Percentiles rank a stretch among this genome's conserved stretches.
Evolutionary conservation across 1,284 basidiomycete genomes (phyloP).

Genomic region (Moesziomyces sp.): DNA sequence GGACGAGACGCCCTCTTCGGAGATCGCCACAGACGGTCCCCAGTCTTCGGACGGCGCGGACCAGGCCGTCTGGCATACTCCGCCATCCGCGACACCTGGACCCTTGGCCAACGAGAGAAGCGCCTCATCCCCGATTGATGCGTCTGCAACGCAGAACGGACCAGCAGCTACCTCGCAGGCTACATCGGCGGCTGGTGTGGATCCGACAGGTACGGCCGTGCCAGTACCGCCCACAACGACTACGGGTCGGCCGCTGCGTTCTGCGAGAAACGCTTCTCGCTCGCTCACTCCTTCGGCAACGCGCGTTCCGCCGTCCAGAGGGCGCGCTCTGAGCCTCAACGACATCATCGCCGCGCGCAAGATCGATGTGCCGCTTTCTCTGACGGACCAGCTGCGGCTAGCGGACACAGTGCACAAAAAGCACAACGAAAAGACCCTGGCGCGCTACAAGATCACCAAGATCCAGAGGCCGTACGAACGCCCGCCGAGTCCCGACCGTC

Average conservation of each 20-base stretch:
- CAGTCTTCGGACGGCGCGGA: constrained; percentile 3
- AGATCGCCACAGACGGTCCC: background rate
- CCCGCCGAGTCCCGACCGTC: constrained; percentile 43
- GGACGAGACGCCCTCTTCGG: constrained; percentile 19
- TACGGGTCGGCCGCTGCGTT: constrained; percentile 32
- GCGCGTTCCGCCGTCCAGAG: constrained; percentile 29
- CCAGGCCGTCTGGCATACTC: constrained; percentile 1
- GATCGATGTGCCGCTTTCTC: constrained; percentile 38
- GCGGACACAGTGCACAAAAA: constrained; percentile 48
- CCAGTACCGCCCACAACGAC: constrained; percentile 7
- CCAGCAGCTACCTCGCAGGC: too few relatives aligned
- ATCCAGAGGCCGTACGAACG: constrained; percentile 43
- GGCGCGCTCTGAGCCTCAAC: constrained; percentile 42
- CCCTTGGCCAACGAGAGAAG: background rate
- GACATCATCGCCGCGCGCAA: constrained; percentile 48
- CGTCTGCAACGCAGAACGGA: background rate
- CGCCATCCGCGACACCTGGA: background rate
- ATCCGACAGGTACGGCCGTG: background rate
- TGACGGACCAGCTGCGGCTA: constrained; percentile 44
- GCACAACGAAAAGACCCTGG: constrained; percentile 46
- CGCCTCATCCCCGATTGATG: background rate
- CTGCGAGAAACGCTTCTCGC: constrained; percentile 19
- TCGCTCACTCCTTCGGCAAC: constrained; percentile 31
- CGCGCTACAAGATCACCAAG: constrained; percentile 46
- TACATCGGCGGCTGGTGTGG: background rate